These are phyloP conservation scores for Ascobolus immersus DNA, from an alignment of 495 filamentous ascomycete species.

Conservation along the genomic window DNA sequence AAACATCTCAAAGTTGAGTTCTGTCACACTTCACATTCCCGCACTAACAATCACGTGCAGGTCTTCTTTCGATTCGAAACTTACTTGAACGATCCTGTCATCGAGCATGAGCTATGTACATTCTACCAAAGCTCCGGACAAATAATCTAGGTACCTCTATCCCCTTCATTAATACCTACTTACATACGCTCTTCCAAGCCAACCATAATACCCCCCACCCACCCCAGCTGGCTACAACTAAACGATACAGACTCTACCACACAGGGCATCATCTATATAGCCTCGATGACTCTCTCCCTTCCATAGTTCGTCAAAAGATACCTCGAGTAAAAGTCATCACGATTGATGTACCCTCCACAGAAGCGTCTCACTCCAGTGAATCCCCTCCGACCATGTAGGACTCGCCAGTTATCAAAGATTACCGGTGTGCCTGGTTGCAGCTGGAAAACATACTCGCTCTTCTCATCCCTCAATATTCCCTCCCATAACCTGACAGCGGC, in stretches of 20 bases:
- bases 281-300: slow-evolving; percentile 26
- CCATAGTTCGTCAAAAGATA: slow-evolving; percentile 45
- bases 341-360: slow-evolving; percentile 59
- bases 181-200: background rate
- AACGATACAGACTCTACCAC: background rate
- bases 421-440: slow-evolving; percentile 52
- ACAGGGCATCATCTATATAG: slow-evolving; percentile 6
- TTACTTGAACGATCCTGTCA: too few species aligned
- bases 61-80: too few species aligned
- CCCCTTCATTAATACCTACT: too few species aligned
- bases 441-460: slow-evolving; percentile 45
- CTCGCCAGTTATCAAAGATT: slow-evolving; percentile 88
- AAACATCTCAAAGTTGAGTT: too few species aligned
- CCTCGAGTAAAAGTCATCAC: slow-evolving; percentile 62
- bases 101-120: too few species aligned
- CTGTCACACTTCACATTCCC: too few species aligned
- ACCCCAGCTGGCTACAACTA: background rate
- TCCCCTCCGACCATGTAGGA: slow-evolving; percentile 55
- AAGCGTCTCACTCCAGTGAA: slow-evolving; percentile 69
- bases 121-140: too few species aligned
- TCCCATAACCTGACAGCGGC: slow-evolving; percentile 41
- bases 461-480: slow-evolving; percentile 27
- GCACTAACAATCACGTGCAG: too few species aligned
- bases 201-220: background rate
- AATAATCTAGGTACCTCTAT: too few species aligned